Evolutionary conservation across 1,284 basidiomycete genomes (phyloP), one percentile per base, ranked within the genome.

Genomic region (Sanghuangporus baumii): DNA sequence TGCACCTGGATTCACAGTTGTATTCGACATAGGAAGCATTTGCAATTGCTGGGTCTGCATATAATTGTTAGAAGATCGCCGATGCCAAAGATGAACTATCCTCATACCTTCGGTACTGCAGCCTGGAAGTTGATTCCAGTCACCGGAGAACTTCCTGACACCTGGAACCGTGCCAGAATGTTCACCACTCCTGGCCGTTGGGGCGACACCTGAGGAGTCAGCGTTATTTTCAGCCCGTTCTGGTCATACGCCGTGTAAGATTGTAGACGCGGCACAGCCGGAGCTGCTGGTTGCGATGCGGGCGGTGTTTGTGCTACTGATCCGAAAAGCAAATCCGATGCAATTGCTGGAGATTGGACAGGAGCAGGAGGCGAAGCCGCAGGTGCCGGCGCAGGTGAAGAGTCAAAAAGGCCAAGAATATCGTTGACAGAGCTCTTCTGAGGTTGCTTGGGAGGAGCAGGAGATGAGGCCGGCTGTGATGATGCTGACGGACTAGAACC

Each of bases 1-100:
- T 8, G 85, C 76, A 1, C 94, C 94, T 0, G 94, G 89, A 14
- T 75, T 77, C 26, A 99, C 81, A 59, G 86, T 87, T 9, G 89
- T 77, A 74, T 89, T 95, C 7, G 94, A 95, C 88, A 99, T 98
- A 5, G 96, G 93, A 64, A 95, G 83, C 96, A 99, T 99, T 73
- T 98, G 96, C 63, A 99, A 75, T 73, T 98, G 96, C 78, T 98
- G 96, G 0, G 94, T 94, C 94, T 97, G 52, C 34, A 55, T 11
- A 57, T 18, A 61, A 51, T n/a, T 60, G 58, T 50, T 54, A 56
- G 59, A 46, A 14, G 34, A 16, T 23, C 60, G 26, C 47, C 16
- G 57, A 41, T 48, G 14, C 20, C n/a, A 59, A 26, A 6, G 40
- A 62, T 50, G 2, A 47, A 57, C 62, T 51, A 20, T 46, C 11